Evolutionary conservation across 78 protist species (phyloP), one percentile per base, ranked within the genome.

Genomic region (Dictyostelium capitatum): DNA sequence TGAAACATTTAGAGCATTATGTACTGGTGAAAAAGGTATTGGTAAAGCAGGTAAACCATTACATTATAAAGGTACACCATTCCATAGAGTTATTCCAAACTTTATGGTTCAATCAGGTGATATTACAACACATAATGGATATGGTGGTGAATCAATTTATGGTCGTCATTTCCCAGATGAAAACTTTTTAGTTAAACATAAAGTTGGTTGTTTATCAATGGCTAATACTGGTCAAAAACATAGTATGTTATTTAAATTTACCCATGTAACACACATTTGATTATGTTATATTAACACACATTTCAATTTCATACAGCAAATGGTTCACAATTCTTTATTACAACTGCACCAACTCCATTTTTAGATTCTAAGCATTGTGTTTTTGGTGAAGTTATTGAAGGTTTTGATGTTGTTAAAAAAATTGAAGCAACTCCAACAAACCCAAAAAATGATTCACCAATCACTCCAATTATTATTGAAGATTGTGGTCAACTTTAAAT

Each of bases 181-280:
- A 89, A 97, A 97, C 94, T 99, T 98, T 83, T 53, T 14, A 20
- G 73, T 97, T 41, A 98, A 96, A 89, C 98, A 99, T 96, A 87
- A 92, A 23, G 72, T 89, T 62, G 98, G 98, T n/a, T 23, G 53
- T 4, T 97, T 99, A 48, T 96, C 99, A 53, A 98, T 98, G 99
- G 99, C 99, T 46, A 99, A 98, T 91, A 83, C 97, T 43, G 99
- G 99, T 56, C 97, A 97, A 79, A 98, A 97, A 79, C 80, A 98
- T 95, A 95, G 98, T 87, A 97, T 95, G 79, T n/a, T n/a, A n/a
- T n/a, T n/a, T n/a, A n/a, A n/a, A n/a, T n/a, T n/a, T n/a, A n/a
- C n/a, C n/a, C n/a, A n/a, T n/a, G n/a, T n/a, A 64, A 17, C 12
- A 64, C 70, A 6, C n/a, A 7, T n/a, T 64, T 20, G 70, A 64